phyloP scores from a whole-genome alignment of 2,329 filamentous ascomycete genomes.

The Colletotrichum orchidophilum region DNA sequence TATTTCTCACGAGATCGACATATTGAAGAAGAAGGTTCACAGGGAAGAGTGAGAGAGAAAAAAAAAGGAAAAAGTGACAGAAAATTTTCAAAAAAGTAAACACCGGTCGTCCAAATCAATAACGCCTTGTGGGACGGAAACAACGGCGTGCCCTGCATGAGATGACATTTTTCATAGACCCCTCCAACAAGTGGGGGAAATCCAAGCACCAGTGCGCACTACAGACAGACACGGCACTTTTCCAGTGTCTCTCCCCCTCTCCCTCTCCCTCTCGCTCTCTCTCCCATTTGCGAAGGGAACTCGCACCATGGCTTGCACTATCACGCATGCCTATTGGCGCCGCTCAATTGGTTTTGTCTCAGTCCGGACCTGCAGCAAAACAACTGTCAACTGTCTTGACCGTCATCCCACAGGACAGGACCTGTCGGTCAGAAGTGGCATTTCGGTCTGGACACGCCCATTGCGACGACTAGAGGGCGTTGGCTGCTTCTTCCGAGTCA shows the following conservation, averaged over 20 bases:
- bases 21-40: not conserved
- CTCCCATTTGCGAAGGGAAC: not conserved
- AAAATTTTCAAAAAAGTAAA: constrained; percentile 1
- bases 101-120: constrained; percentile 3
- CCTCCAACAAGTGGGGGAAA: not conserved
- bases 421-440: not conserved
- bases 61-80: not conserved
- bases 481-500: not conserved
- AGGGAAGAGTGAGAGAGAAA: not conserved
- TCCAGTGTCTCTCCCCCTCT: too few species aligned
- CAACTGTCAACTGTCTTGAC: not conserved
- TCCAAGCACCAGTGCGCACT: not conserved
- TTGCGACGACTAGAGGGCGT: not conserved
- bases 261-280: too few species aligned
- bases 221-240: not conserved
- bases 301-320: not conserved
- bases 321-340: not conserved
- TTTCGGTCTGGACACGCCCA: not conserved
- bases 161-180: not conserved
- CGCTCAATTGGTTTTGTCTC: constrained; percentile 7
- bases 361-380: constrained; percentile 13
- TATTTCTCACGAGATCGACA: not conserved
- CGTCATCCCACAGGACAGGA: not conserved
- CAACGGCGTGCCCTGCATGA: constrained; percentile 15
- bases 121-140: constrained; percentile 12